phyloP scores from a whole-genome alignment of 768 basidiomycete species.

The Mycena maculata region DNA sequence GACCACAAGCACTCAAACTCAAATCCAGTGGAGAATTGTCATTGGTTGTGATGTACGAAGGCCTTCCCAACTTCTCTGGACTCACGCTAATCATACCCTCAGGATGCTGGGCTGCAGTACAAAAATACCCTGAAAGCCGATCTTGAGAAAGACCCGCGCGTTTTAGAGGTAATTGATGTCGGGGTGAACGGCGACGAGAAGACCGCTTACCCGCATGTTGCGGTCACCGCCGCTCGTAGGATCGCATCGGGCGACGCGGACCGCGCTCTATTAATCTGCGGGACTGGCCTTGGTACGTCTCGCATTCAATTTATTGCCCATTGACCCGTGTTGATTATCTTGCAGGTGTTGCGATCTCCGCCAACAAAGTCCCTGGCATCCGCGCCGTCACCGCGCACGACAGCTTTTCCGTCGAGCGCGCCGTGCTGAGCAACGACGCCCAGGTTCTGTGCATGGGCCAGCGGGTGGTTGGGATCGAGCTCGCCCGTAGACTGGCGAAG shows the following conservation, averaged over 20 bases:
- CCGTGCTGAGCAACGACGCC: slow-evolving; percentile 29
- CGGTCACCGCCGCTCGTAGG: slow-evolving; percentile 24
- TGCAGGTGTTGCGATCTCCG: slow-evolving; percentile 22
- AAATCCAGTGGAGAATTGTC: slow-evolving; percentile 22
- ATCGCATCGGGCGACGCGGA: slow-evolving; percentile 26
- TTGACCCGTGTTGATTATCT: neutral
- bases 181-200: slow-evolving; percentile 26
- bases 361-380: slow-evolving; percentile 28
- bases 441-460: slow-evolving; percentile 31
- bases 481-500: slow-evolving; percentile 24
- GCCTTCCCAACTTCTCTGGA: neutral
- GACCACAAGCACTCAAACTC: neutral
- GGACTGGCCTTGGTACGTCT: slow-evolving; percentile 21
- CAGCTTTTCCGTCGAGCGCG: slow-evolving; percentile 28
- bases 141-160: slow-evolving; percentile 24
- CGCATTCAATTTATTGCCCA: neutral
- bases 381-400: slow-evolving; percentile 31
- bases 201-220: slow-evolving; percentile 30
- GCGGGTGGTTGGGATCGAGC: slow-evolving; percentile 29
- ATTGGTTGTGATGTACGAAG: slow-evolving; percentile 28
- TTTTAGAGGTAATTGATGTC: slow-evolving; percentile 26
- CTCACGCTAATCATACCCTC: neutral
- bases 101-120: slow-evolving; percentile 31
- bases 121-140: slow-evolving; percentile 28
- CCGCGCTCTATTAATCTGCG: slow-evolving; percentile 24